Evolutionary conservation across 2,329 filamentous ascomycete species (phyloP).

Genomic region (Chaetomium sp.): DNA sequence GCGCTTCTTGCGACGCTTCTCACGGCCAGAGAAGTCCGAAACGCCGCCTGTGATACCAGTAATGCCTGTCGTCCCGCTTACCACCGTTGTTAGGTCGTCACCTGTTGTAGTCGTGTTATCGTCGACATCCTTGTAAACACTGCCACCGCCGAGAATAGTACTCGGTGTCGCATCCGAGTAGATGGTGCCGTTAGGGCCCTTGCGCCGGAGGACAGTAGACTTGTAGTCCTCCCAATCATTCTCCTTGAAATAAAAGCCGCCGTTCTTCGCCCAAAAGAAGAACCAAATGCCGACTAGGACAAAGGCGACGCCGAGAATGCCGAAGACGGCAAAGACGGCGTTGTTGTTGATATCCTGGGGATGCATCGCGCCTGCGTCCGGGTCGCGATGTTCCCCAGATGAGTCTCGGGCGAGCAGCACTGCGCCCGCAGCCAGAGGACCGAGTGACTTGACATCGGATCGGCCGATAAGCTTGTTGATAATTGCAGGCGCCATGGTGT

Average conservation of each 20-base stretch:
- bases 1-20: constrained; percentile 54
- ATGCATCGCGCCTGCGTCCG: constrained; percentile 53
- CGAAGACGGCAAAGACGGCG: constrained; percentile 83
- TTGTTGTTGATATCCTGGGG: constrained; percentile 63
- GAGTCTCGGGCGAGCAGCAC: constrained; percentile 48
- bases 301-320: constrained; percentile 75
- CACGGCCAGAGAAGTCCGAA: constrained; percentile 57
- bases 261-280: constrained; percentile 98
- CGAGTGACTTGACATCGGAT: constrained; percentile 40
- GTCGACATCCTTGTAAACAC: constrained; percentile 74
- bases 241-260: constrained; percentile 83
- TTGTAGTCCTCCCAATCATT: constrained; percentile 99
- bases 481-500: constrained; percentile 47
- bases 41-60: constrained; percentile 61
- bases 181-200: constrained; percentile 85
- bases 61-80: constrained; percentile 50
- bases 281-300: constrained; percentile 85
- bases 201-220: constrained; percentile 84
- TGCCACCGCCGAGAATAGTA: constrained; percentile 85
- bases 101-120: constrained; percentile 45
- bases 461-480: constrained; percentile 39
- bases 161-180: constrained; percentile 79
- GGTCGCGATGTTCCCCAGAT: constrained; percentile 42
- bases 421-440: constrained; percentile 48
- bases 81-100: constrained; percentile 45